Evolutionary conservation across 2,329 filamentous ascomycete genomes (phyloP).

Genomic region (Penicillium aurantiogriseum): DNA sequence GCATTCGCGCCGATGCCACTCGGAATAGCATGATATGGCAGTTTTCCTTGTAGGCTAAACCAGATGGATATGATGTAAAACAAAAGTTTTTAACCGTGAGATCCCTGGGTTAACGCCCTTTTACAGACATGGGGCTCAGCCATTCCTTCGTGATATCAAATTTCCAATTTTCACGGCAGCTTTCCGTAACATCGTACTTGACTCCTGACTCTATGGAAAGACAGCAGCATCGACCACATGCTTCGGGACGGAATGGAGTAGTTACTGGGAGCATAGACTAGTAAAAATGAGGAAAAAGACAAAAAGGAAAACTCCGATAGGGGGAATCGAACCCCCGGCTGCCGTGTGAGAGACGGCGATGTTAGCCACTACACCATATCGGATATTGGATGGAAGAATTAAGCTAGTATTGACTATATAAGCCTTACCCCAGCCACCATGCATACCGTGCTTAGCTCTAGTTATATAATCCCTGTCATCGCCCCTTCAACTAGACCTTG

Average conservation of each 20-base stretch:
- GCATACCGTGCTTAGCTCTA: too few relatives aligned
- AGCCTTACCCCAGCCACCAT: too few relatives aligned
- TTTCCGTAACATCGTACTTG: background rate
- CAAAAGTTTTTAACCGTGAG: background rate
- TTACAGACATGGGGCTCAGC: background rate
- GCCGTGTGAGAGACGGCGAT: conserved; percentile 32
- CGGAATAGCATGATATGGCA: background rate
- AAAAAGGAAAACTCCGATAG: conserved; percentile 24
- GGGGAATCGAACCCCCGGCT: conserved; percentile 33
- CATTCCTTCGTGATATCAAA: background rate
- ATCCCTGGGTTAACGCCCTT: background rate
- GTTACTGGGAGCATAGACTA: background rate
- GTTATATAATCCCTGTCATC: too few relatives aligned
- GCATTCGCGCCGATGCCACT: background rate
- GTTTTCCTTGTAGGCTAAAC: background rate
- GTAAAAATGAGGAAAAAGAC: background rate
- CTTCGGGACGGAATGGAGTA: background rate
- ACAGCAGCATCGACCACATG: background rate
- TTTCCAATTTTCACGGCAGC: background rate
- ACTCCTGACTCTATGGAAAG: background rate
- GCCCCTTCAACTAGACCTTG: too few relatives aligned
- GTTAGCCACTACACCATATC: conserved; percentile 34
- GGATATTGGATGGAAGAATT: background rate
- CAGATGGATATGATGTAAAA: background rate
- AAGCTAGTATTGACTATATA: too few relatives aligned